Evolutionary conservation across 108 stramenopile genomes (phyloP), one percentile per base, ranked within the genome.

Genomic region (Cyclotella baltica): DNA sequence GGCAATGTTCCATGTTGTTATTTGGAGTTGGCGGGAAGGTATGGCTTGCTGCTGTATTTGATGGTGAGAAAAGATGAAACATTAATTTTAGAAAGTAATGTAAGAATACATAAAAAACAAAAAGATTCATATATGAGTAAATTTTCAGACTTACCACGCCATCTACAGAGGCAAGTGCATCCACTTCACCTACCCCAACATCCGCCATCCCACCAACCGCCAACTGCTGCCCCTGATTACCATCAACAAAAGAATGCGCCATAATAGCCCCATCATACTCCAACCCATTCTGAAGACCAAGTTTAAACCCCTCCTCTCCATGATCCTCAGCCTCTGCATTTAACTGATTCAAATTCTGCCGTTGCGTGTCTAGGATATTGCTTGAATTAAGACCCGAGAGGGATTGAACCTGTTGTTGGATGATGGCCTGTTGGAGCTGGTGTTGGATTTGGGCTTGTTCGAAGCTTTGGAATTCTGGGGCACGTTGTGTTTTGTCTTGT

Each of bases 1-100:
- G 47, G 97, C 97, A 56, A 97, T 91, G 77, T 97, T 97, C 95
- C 95, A 97, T 31, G 84, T 81, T 4, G 90, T 76, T 22, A 86
- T 62, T 59, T 74, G 67, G 10, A 86, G 69, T 58, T 63, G 56
- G 23, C 85, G 85, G 4, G n/a, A n/a, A n/a, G n/a, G n/a, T n/a
- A n/a, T n/a, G n/a, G n/a, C n/a, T n/a, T n/a, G n/a, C n/a, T n/a
- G n/a, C n/a, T n/a, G n/a, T n/a, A n/a, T n/a, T n/a, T n/a, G n/a
- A n/a, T n/a, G n/a, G n/a, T n/a, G n/a, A n/a, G n/a, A n/a, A n/a
- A n/a, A n/a, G n/a, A n/a, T n/a, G n/a, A n/a, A n/a, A n/a, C n/a
- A n/a, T n/a, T n/a, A n/a, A n/a, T n/a, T n/a, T n/a, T n/a, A n/a
- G n/a, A n/a, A n/a, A n/a, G n/a, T n/a, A n/a, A n/a, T n/a, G n/a